Evolutionary conservation across 164 flowering plant genomes (phyloP).

Genomic region (Chloranthus sessilifolius): DNA sequence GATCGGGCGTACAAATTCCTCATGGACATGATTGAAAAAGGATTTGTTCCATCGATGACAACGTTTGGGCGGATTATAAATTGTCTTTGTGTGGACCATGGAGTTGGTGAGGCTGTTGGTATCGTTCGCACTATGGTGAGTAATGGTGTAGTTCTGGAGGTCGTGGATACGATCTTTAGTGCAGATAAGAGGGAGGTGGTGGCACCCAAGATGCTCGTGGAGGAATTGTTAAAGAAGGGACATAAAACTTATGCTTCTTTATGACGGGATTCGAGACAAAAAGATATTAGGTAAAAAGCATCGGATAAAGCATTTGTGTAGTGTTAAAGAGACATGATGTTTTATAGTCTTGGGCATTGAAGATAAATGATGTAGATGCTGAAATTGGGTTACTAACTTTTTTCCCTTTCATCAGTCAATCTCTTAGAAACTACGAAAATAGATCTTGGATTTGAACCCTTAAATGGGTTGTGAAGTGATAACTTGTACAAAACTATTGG

Average conservation of each 20-base stretch:
- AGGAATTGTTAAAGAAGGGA: conserved; percentile 69
- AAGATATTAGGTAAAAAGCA: conserved; percentile 35
- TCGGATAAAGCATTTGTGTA: conserved; percentile 14
- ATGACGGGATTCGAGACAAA: conserved; percentile 68
- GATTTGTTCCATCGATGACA: conserved; percentile 55
- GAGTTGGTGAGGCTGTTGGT: conserved; percentile 63
- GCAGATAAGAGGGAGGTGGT: conserved; percentile 73
- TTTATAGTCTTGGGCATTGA: too few relatives aligned
- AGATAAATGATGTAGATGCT: too few relatives aligned
- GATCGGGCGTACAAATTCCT: conserved; percentile 51
- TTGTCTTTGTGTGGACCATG: conserved; percentile 59
- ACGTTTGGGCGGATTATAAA: conserved; percentile 76
- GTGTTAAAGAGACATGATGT: too few relatives aligned
- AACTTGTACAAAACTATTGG: too few relatives aligned
- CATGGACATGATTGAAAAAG: conserved; percentile 41
- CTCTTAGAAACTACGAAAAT: neutral
- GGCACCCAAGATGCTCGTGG: conserved; percentile 85
- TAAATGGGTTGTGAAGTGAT: too few relatives aligned
- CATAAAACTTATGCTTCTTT: conserved; percentile 59
- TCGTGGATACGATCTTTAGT: conserved; percentile 64
- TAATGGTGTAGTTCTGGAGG: conserved; percentile 71
- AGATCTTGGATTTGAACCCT: too few relatives aligned
- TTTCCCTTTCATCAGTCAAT: neutral
- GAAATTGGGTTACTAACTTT: neutral
- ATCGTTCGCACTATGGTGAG: conserved; percentile 66